Conservation (phyloP, 176 grass and related monocot genomes). For the Eragrostis nindensis region DNA sequence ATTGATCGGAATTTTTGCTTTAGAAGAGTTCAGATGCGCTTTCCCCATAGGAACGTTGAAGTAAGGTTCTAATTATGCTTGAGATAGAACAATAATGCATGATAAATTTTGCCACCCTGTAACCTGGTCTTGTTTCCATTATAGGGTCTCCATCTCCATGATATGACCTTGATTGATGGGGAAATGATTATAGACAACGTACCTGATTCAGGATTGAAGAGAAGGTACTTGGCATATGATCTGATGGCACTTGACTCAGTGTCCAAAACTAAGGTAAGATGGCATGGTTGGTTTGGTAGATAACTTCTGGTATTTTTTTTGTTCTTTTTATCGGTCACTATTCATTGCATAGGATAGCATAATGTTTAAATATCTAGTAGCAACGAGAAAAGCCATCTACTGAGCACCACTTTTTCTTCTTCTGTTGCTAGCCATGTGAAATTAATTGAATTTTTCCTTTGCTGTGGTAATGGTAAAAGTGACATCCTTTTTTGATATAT, state of each 20-base stretch:
- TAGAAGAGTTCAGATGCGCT: conserved; percentile 97
- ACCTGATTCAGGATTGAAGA: conserved; percentile 86
- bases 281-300: neutral
- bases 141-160: conserved; percentile 81
- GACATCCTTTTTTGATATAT: neutral
- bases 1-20: conserved; percentile 93
- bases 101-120: neutral
- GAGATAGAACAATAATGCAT: conserved; percentile 31
- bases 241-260: conserved; percentile 72
- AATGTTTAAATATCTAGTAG: neutral
- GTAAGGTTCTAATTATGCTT: conserved; percentile 49
- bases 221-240: conserved; percentile 92
- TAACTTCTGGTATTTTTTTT: conserved; percentile 6
- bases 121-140: conserved; percentile 42
- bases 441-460: neutral
- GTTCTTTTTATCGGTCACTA: neutral
- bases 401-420: neutral
- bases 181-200: conserved; percentile 99
- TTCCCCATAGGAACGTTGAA: conserved; percentile 79
- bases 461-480: neutral
- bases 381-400: no score
- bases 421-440: neutral
- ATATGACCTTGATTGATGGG: conserved; percentile 92
- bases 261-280: conserved; percentile 73
- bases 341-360: neutral